phyloP scores from a whole-genome alignment of 2,329 filamentous ascomycete genomes.

The Apiospora phragmitis region DNA sequence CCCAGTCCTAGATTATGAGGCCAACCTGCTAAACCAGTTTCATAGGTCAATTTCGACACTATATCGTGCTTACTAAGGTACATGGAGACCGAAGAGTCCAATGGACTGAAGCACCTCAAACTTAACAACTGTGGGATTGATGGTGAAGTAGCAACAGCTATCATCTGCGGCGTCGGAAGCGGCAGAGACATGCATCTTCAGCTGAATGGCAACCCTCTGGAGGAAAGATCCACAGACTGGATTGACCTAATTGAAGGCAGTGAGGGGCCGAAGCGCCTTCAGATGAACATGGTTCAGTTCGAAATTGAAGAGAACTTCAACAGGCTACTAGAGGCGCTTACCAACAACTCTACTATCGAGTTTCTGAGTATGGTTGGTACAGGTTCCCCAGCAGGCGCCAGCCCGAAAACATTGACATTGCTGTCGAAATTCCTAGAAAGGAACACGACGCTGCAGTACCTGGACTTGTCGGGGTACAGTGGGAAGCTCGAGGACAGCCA shows the following conservation, averaged over 20 bases:
- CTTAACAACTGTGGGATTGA: slow-evolving; percentile 55
- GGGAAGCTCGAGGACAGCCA: slow-evolving; percentile 59
- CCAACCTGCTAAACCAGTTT: neutral
- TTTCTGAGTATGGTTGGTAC: slow-evolving; percentile 57
- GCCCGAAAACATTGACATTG: slow-evolving; percentile 46
- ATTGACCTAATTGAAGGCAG: slow-evolving; percentile 48
- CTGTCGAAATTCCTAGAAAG: slow-evolving; percentile 52
- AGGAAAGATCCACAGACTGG: slow-evolving; percentile 51
- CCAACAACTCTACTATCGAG: slow-evolving; percentile 49
- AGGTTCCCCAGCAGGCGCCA: slow-evolving; percentile 47
- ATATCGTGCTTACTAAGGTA: slow-evolving; percentile 48
- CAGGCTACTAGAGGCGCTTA: slow-evolving; percentile 49
- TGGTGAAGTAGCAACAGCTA: slow-evolving; percentile 48
- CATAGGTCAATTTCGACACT: slow-evolving; percentile 50
- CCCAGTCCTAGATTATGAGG: too few species aligned
- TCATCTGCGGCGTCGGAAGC: slow-evolving; percentile 52
- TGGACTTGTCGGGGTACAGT: slow-evolving; percentile 58
- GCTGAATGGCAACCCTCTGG: slow-evolving; percentile 54
- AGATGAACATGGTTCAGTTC: slow-evolving; percentile 60
- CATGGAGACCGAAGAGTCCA: slow-evolving; percentile 40
- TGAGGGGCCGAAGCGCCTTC: slow-evolving; percentile 50
- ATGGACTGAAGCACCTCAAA: slow-evolving; percentile 43
- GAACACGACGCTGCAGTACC: slow-evolving; percentile 51
- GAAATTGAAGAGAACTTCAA: slow-evolving; percentile 51
- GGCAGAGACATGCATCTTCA: slow-evolving; percentile 48